phyloP scores from a whole-genome alignment of 805 yeast genomes.

The Wickerhamiella brachini region DNA sequence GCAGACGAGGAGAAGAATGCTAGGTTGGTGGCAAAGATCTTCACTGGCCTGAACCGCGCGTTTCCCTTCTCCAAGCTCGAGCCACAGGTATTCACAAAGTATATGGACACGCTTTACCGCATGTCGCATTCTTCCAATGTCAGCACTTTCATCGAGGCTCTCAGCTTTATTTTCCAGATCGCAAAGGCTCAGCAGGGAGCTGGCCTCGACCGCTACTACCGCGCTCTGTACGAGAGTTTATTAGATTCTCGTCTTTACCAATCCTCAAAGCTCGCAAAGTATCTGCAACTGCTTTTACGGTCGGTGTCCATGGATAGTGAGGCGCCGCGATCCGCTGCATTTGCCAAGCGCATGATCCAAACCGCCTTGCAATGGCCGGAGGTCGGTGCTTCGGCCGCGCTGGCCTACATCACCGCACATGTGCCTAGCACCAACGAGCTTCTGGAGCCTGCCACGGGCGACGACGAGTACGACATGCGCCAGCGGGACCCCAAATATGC shows the following conservation, averaged over 20 bases:
- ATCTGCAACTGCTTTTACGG: constrained; percentile 72
- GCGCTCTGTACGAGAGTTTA: constrained; percentile 80
- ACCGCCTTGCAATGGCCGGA: constrained; percentile 76
- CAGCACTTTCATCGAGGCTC: constrained; percentile 86
- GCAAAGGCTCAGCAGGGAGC: constrained; percentile 35
- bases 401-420: constrained; percentile 12
- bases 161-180: constrained; percentile 73
- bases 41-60: constrained; percentile 92
- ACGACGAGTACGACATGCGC: constrained; percentile 53
- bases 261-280: constrained; percentile 90
- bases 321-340: constrained; percentile 60
- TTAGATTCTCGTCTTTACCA: constrained; percentile 67
- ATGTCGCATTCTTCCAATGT: constrained; percentile 91
- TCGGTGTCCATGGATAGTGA: constrained; percentile 56
- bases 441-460: constrained; percentile 30
- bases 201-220: constrained; percentile 47
- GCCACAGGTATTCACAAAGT: constrained; percentile 51
- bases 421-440: constrained; percentile 71
- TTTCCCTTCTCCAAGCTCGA: constrained; percentile 77
- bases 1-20: constrained; percentile 59
- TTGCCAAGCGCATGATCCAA: constrained; percentile 81
- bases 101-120: constrained; percentile 70
- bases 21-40: constrained; percentile 73
- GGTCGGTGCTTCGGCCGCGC: constrained; percentile 45
- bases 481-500: constrained; percentile 89